Evolutionary conservation across 345 rosid species (phyloP).

Genomic region (Rhizophora mangle): DNA sequence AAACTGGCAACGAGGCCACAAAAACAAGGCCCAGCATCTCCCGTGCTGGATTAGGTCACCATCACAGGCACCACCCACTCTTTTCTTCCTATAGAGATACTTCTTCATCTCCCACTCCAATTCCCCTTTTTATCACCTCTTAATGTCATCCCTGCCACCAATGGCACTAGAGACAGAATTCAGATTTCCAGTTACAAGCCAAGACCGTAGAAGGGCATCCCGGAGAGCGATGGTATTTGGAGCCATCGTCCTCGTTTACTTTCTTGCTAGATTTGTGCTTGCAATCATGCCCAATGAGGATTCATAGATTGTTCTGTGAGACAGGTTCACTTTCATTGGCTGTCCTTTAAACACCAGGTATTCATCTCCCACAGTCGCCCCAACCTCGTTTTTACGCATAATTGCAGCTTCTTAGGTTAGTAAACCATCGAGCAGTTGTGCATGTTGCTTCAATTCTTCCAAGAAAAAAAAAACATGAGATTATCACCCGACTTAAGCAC

Average conservation of each 20-base stretch:
- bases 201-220: not conserved
- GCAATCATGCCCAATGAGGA: slow-evolving; percentile 26
- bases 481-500: no score
- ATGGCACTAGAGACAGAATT: slow-evolving; percentile 22
- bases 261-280: slow-evolving; percentile 42
- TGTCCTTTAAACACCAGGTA: not conserved
- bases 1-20: slow-evolving; percentile 63
- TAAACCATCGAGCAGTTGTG: not conserved
- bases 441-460: not conserved
- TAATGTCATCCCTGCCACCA: slow-evolving; percentile 22
- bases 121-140: slow-evolving; percentile 54
- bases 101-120: slow-evolving; percentile 20
- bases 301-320: not conserved
- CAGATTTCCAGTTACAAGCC: slow-evolving; percentile 5
- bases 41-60: slow-evolving; percentile 24
- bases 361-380: not conserved
- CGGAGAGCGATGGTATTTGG: slow-evolving; percentile 1
- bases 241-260: slow-evolving; percentile 26
- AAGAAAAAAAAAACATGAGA: no score
- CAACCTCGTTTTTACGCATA: not conserved
- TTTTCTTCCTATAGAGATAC: not conserved
- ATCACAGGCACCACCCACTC: not conserved
- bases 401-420: no score
- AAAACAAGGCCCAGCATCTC: slow-evolving; percentile 45
- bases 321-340: not conserved